Base-by-base conservation (phyloP, 495 filamentous ascomycete genomes). In the Hypoxylon fuscum region DNA sequence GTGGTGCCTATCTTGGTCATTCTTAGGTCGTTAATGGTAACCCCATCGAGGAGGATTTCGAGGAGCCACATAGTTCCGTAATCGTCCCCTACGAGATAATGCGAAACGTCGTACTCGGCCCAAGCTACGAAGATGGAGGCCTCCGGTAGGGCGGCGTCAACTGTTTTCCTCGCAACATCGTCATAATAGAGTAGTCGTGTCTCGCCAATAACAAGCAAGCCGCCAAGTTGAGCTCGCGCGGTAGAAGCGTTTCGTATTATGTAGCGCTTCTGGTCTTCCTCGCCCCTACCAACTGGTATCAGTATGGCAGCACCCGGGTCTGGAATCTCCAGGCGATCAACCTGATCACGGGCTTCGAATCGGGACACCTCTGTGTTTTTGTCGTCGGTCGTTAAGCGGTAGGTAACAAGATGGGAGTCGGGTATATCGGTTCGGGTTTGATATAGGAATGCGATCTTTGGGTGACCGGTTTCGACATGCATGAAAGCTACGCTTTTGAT, bases 41-140 rank as follows among this genome's bases (percentile, higher is more conserved):
- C 71, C 15, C 78, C 79, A 41, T 89, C 84, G 8, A 91, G 69
- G 14, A 88, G 72, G 25, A 98, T 80, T 74, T 91, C 89, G 12
- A 97, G 75, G 20, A 97, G 77, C 68, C 92, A 91, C 29, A 99
- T 69, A 15, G 79, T 83, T 32, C 94, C 95, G 63, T 91, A 96
- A 54, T 97, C 92, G 72, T 99, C 95, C 6, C 90, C 93, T 10
- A 99, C 74, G 14, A 97, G 78, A 80, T 90, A 98, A 55, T 89
- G 81, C 43, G 88, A 87, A 22, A 83, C 85, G 65, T 96, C 89
- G 21, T 96, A 85, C 62, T 87, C 85, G 64, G 88, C 88, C 96
- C 96, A 99, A 12, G 92, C 85, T 22, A 93, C 88, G 62, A 95
- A 97, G 31, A 94, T 85, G 2, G 87, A 90, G 0, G 90, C 80